These are phyloP conservation scores for Fremontodendron californicum DNA, from an alignment of 345 rosid species.

Conservation along the genomic window DNA sequence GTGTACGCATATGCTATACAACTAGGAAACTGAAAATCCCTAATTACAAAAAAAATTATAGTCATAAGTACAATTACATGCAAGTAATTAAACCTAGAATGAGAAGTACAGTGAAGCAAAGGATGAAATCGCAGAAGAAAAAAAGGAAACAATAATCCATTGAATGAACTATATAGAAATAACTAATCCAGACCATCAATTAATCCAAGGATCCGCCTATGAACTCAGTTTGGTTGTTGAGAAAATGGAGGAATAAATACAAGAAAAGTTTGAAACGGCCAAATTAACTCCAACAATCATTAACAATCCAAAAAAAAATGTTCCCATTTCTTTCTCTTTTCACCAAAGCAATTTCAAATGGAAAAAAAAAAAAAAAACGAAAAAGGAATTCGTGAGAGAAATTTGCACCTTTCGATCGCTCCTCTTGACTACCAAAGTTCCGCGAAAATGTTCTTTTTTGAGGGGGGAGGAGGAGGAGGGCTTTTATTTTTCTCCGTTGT, in stretches of 20 bases:
- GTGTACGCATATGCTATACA: neutral
- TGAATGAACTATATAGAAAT: neutral
- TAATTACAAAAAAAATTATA: neutral
- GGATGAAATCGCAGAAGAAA: neutral
- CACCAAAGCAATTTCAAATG: neutral
- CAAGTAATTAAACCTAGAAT: neutral
- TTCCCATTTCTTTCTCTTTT: neutral
- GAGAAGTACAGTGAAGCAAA: neutral
- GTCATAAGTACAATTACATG: neutral
- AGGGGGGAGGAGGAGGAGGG: no score
- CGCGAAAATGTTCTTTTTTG: neutral
- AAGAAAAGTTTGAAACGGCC: neutral
- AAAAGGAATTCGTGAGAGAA: neutral
- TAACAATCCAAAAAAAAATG: neutral
- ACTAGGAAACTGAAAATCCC: neutral
- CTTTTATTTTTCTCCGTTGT: neutral
- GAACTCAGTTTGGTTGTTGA: neutral
- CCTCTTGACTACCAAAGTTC: neutral
- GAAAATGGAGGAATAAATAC: conserved; percentile 1
- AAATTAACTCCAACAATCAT: neutral
- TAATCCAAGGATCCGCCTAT: neutral
- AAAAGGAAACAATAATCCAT: neutral
- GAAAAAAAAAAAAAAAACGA: neutral
- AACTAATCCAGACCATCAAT: neutral
- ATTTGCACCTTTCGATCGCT: conserved; percentile 7